These are phyloP conservation scores for Vitis cinerea DNA, from an alignment of 164 flowering plant species.

Conservation along the genomic window DNA sequence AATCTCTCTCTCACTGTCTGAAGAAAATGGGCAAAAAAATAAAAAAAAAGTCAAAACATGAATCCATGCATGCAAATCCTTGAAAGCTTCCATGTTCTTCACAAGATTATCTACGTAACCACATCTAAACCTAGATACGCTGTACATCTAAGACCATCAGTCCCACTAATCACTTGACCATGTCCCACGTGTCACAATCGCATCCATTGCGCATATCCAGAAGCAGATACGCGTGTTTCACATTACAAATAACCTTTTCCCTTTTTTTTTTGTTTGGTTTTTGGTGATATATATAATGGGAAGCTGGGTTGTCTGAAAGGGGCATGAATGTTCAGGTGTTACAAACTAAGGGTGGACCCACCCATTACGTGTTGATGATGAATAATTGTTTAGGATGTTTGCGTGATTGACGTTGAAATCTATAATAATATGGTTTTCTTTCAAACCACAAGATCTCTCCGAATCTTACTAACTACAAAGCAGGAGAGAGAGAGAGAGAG, in stretches of 20 bases:
- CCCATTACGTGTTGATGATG: constrained; percentile 52
- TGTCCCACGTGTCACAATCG: constrained; percentile 34
- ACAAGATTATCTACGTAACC: constrained; percentile 1
- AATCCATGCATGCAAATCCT: constrained; percentile 24
- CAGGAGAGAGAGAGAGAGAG: constrained; percentile 8
- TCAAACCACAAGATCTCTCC: constrained; percentile 41
- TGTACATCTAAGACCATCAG: constrained; percentile 17
- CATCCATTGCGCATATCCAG: constrained; percentile 22
- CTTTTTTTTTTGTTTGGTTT: background rate
- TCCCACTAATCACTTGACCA: constrained; percentile 1
- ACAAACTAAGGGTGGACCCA: constrained; percentile 22
- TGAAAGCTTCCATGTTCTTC: background rate
- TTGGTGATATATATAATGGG: constrained; percentile 12
- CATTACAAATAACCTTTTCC: background rate
- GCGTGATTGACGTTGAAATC: constrained; percentile 74
- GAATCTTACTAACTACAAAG: constrained; percentile 66
- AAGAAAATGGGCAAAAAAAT: no score
- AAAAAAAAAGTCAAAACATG: constrained; percentile 19
- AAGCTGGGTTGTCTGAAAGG: constrained; percentile 8
- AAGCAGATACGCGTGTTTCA: constrained; percentile 31
- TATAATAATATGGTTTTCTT: constrained; percentile 12
- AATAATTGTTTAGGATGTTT: constrained; percentile 43
- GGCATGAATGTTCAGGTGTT: constrained; percentile 32
- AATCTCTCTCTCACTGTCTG: background rate
- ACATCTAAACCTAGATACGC: background rate